A percentile compares a stretch with the other conserved stretches of the same genome.
Evolutionary conservation across 139 green algal species (phyloP).

Genomic region (Chlamydomonas sp.): DNA sequence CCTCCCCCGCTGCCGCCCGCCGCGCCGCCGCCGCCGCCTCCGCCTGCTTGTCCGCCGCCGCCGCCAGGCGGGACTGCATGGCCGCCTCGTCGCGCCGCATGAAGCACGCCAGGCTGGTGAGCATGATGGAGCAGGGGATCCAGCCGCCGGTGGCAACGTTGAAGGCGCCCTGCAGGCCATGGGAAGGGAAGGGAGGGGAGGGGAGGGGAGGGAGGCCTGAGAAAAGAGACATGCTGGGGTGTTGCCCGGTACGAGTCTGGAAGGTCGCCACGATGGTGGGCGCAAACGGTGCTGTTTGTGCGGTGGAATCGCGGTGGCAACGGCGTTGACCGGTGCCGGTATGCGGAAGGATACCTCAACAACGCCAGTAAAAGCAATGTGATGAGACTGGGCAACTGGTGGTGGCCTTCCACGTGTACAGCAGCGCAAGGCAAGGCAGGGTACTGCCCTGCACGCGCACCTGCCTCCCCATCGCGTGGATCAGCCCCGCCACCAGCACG

Average conservation of each 20-base stretch:
- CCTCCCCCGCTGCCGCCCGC: not conserved
- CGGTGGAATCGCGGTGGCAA: too few species aligned
- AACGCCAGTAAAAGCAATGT: too few species aligned
- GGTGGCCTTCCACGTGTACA: too few species aligned
- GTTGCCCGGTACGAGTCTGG: not conserved
- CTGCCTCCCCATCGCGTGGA: slow-evolving; percentile 54
- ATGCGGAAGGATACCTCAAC: too few species aligned
- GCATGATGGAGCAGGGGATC: slow-evolving; percentile 77
- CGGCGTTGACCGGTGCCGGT: too few species aligned
- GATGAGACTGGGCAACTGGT: too few species aligned
- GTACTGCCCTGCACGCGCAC: not conserved
- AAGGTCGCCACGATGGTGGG: too few species aligned
- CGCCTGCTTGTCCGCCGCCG: not conserved
- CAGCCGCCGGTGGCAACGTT: slow-evolving; percentile 76
- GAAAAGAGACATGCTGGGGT: not conserved
- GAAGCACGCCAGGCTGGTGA: slow-evolving; percentile 45
- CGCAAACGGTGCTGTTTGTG: too few species aligned
- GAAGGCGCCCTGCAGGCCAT: slow-evolving; percentile 67
- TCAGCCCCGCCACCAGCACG: slow-evolving; percentile 74
- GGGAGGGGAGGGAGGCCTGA: not conserved
- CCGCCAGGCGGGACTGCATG: slow-evolving; percentile 49
- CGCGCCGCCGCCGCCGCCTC: not conserved
- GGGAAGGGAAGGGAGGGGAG: not conserved
- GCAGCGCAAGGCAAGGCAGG: not conserved
- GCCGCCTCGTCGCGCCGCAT: slow-evolving; percentile 65